Evolutionary conservation across 495 filamentous ascomycete species (phyloP).

Genomic region (Aspergillus cristatus): DNA sequence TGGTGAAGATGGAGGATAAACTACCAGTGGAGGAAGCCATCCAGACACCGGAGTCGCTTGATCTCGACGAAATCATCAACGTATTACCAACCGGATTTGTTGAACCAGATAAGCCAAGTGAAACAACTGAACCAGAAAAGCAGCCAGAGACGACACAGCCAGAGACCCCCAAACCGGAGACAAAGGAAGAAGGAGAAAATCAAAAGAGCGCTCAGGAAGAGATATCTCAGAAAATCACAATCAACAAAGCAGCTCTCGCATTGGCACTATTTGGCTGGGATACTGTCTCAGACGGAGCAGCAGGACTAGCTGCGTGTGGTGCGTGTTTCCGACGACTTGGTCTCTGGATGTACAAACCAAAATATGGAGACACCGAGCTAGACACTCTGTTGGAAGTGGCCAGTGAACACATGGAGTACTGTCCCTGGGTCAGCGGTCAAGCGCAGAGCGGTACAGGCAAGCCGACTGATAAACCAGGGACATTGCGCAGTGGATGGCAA

Average conservation of each 20-base stretch:
- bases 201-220: slow-evolving; percentile 2
- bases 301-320: slow-evolving; percentile 65
- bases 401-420: slow-evolving; percentile 69
- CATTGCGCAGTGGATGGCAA: slow-evolving; percentile 38
- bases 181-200: slow-evolving; percentile 3
- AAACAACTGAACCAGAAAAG: slow-evolving; percentile 9
- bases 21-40: slow-evolving; percentile 41
- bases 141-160: slow-evolving; percentile 4
- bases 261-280: slow-evolving; percentile 86
- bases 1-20: slow-evolving; percentile 37
- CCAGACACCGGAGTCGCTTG: slow-evolving; percentile 33
- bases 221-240: slow-evolving; percentile 8
- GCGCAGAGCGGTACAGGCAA: slow-evolving; percentile 45
- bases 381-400: slow-evolving; percentile 53
- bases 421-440: slow-evolving; percentile 61
- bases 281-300: slow-evolving; percentile 51
- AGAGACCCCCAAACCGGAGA: slow-evolving; percentile 3
- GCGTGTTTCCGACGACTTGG: slow-evolving; percentile 85
- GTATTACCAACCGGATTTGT: slow-evolving; percentile 24
- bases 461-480: slow-evolving; percentile 21
- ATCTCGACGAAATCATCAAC: slow-evolving; percentile 24
- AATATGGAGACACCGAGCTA: slow-evolving; percentile 47
- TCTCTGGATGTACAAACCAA: slow-evolving; percentile 81
- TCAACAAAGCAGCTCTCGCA: slow-evolving; percentile 59
- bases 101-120: slow-evolving; percentile 9